phyloP scores from a whole-genome alignment of 208 protist species.

The Entamoeba invadens region DNA sequence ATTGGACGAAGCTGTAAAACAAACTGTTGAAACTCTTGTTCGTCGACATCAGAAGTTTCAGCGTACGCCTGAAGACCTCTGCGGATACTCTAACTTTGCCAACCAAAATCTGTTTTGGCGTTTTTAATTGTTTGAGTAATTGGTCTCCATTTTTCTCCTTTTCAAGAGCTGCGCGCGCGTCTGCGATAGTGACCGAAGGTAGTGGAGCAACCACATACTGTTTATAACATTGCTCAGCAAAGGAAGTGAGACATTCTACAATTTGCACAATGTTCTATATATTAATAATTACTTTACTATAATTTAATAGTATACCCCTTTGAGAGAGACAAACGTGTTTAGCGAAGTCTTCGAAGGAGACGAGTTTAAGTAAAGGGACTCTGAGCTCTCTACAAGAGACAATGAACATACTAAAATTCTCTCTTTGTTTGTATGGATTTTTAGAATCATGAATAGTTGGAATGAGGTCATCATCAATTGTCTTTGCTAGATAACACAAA shows the following conservation, averaged over 20 bases:
- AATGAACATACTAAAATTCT: neutral
- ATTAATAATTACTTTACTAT: neutral
- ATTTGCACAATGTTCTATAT: neutral
- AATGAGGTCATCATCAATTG: neutral
- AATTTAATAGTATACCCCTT: too few species aligned
- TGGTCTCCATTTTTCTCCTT: neutral
- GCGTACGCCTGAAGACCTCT: neutral
- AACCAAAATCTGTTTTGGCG: neutral
- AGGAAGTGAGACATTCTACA: neutral
- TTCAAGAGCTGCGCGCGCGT: neutral
- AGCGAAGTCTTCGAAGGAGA: neutral
- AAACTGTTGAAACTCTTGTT: neutral
- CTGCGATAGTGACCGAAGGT: neutral
- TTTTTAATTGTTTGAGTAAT: neutral
- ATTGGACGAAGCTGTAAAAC: neutral
- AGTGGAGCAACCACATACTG: neutral
- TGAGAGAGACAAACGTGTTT: neutral
- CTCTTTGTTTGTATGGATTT: neutral
- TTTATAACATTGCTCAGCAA: neutral
- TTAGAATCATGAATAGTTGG: neutral
- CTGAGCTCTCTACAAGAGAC: neutral
- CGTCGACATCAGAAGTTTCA: neutral
- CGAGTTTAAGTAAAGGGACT: neutral
- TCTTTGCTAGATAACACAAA: neutral
- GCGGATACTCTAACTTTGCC: neutral